Conservation (phyloP, 192 early-diverging fungal genomes). For the Podochytrium sp. region DNA sequence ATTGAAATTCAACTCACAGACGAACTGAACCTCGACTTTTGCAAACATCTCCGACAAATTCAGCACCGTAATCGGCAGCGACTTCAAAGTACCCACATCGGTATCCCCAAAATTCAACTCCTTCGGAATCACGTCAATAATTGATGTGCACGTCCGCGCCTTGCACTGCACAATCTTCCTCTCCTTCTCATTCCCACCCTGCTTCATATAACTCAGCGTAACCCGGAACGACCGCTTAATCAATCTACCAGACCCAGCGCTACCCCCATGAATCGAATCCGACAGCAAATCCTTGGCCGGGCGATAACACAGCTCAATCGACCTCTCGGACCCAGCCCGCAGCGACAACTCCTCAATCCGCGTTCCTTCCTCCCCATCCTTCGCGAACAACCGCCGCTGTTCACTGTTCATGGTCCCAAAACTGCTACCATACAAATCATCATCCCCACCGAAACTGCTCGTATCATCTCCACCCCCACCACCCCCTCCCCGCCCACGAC, state of each 20-base stretch:
- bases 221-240: constrained; percentile 49
- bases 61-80: constrained; percentile 75
- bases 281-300: constrained; percentile 61
- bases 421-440: constrained; percentile 23
- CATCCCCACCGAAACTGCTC: background rate
- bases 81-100: constrained; percentile 91
- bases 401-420: constrained; percentile 10
- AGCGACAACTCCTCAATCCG: constrained; percentile 88
- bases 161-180: constrained; percentile 88
- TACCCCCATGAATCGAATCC: background rate
- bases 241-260: constrained; percentile 53
- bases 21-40: constrained; percentile 80
- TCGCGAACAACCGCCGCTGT: background rate
- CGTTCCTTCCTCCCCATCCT: constrained; percentile 53
- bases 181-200: constrained; percentile 54
- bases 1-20: constrained; percentile 29
- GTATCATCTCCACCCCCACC: background rate
- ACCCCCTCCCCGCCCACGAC: background rate
- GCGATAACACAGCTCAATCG: constrained; percentile 78
- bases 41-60: constrained; percentile 89
- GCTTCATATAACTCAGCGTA: constrained; percentile 36
- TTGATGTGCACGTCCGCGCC: constrained; percentile 88
- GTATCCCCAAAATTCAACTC: constrained; percentile 94
- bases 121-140: constrained; percentile 84
- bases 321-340: constrained; percentile 81